These are phyloP conservation scores for Camelina hispida DNA, from an alignment of 345 rosid genomes.

Conservation along the genomic window DNA sequence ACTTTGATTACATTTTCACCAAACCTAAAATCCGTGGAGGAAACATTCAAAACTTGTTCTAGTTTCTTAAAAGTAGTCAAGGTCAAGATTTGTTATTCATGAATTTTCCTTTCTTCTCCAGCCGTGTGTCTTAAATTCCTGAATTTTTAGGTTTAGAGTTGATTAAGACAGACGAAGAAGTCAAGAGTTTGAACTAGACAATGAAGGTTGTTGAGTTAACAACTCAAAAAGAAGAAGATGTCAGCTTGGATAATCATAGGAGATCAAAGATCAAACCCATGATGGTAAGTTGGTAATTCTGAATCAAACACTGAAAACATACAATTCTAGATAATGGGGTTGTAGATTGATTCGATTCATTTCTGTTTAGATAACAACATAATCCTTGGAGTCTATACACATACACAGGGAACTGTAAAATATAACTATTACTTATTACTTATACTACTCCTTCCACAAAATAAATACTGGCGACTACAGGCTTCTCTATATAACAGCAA, in stretches of 20 bases:
- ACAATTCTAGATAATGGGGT: neutral
- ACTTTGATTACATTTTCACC: neutral
- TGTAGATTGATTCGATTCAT: neutral
- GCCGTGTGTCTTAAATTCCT: neutral
- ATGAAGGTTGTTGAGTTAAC: conserved; percentile 57
- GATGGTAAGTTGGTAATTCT: too few relatives aligned
- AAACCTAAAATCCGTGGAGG: neutral
- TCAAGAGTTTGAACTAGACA: conserved; percentile 1
- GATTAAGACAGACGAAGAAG: neutral
- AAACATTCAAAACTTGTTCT: neutral
- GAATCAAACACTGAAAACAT: neutral
- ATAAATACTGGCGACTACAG: conserved; percentile 27
- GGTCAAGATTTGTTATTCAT: neutral
- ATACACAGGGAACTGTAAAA: conserved; percentile 24
- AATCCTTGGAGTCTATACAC: conserved; percentile 29
- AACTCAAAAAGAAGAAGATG: conserved; percentile 24
- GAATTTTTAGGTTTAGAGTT: conserved; percentile 5
- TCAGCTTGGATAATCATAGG: neutral
- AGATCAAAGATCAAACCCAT: neutral
- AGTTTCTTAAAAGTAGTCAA: neutral
- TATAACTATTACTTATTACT: conserved; percentile 29
- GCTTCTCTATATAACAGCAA: conserved; percentile 34
- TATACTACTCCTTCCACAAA: conserved; percentile 25
- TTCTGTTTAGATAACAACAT: conserved; percentile 14
- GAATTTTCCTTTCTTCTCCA: neutral